Evolutionary conservation across 129 eudicot genomes (phyloP).

Genomic region (Tanacetum coccineum): DNA sequence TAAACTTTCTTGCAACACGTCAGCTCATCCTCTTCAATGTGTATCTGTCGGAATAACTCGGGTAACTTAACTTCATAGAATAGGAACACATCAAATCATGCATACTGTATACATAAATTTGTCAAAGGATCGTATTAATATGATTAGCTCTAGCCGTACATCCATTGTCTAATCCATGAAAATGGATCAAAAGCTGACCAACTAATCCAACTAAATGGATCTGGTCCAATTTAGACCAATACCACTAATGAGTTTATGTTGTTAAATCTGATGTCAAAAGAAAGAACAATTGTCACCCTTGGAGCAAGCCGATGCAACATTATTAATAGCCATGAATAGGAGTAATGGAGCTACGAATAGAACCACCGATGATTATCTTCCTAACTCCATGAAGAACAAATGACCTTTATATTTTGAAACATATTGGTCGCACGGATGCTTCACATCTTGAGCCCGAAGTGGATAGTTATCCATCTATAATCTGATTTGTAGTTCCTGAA

Average conservation of each 20-base stretch:
- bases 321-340: no score
- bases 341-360: no score
- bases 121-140: not conserved
- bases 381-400: no score
- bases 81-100: slow-evolving; percentile 5
- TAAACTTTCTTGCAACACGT: slow-evolving; percentile 52
- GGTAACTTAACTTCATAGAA: slow-evolving; percentile 83
- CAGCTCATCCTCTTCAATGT: slow-evolving; percentile 75
- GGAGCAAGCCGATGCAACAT: no score
- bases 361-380: no score
- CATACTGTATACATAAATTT: not conserved
- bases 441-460: no score
- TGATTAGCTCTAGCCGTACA: not conserved
- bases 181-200: not conserved
- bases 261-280: not conserved
- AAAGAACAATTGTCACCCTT: no score
- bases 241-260: slow-evolving; percentile 12
- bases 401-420: no score
- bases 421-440: no score
- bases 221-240: not conserved
- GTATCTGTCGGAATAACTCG: slow-evolving; percentile 52
- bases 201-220: not conserved
- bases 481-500: no score
- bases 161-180: slow-evolving; percentile 2
- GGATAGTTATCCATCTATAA: no score